Percentiles rank a stretch among this genome's conserved stretches.
phyloP scores from a whole-genome alignment of 495 filamentous ascomycete species.

The Zalerion maritima region DNA sequence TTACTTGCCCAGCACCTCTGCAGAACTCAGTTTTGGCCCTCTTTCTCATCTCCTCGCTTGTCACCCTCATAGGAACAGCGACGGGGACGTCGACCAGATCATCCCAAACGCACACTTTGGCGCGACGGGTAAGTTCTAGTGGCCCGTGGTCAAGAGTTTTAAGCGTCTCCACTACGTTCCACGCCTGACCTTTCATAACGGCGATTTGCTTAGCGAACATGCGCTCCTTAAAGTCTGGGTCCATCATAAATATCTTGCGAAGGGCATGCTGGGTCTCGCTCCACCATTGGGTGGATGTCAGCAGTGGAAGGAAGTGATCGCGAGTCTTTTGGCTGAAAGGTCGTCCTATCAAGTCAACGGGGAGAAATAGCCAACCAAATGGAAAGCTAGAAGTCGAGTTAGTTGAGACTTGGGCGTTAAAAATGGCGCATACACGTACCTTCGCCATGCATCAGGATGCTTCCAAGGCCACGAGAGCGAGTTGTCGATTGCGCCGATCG shows the following conservation, averaged over 20 bases:
- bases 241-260: slow-evolving; percentile 71
- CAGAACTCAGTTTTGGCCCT: slow-evolving; percentile 31
- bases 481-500: slow-evolving; percentile 91
- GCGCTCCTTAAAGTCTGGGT: slow-evolving; percentile 90
- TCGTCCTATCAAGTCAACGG: slow-evolving; percentile 88
- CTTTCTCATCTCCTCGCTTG: slow-evolving; percentile 62
- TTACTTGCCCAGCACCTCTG: slow-evolving; percentile 28
- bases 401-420: background rate
- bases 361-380: slow-evolving; percentile 96
- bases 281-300: slow-evolving; percentile 95
- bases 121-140: slow-evolving; percentile 77
- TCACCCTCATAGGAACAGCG: slow-evolving; percentile 72
- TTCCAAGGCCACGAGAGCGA: slow-evolving; percentile 99
- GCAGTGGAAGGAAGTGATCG: slow-evolving; percentile 81
- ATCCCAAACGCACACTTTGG: slow-evolving; percentile 94
- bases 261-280: slow-evolving; percentile 80
- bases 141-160: slow-evolving; percentile 87
- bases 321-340: slow-evolving; percentile 88
- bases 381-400: slow-evolving; percentile 56
- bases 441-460: slow-evolving; percentile 78
- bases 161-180: slow-evolving; percentile 96
- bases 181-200: slow-evolving; percentile 97
- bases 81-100: slow-evolving; percentile 92
- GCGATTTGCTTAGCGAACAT: slow-evolving; percentile 97
- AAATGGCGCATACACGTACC: slow-evolving; percentile 14